A percentile compares a stretch with the other conserved stretches of the same genome.
phyloP scores from a whole-genome alignment of 768 basidiomycete species.

The Tricholoma saponaceum region DNA sequence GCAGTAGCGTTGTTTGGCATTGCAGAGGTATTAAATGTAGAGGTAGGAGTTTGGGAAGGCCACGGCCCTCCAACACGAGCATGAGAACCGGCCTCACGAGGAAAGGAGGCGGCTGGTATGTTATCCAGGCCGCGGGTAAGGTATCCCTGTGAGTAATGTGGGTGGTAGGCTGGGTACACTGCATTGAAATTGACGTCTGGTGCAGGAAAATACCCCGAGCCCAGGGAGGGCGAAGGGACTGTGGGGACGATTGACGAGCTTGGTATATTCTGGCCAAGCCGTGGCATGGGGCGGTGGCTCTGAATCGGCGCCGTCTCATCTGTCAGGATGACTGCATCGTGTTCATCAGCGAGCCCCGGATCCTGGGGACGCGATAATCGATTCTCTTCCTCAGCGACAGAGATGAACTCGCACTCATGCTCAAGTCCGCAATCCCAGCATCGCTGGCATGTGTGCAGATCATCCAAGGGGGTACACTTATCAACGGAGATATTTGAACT shows the following conservation, averaged over 20 bases:
- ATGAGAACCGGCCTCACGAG: neutral
- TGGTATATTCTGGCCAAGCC: neutral
- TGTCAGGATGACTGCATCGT: neutral
- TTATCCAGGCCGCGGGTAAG: neutral
- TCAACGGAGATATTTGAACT: neutral
- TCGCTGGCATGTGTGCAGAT: conserved; percentile 31
- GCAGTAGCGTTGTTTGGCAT: neutral
- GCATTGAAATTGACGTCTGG: neutral
- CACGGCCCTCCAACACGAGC: neutral
- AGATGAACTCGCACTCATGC: conserved; percentile 37
- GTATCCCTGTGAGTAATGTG: conserved; percentile 1
- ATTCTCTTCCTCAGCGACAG: conserved; percentile 29
- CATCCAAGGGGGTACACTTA: conserved; percentile 24
- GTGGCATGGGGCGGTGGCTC: neutral
- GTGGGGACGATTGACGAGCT: neutral
- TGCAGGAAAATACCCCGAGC: neutral
- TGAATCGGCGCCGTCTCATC: neutral
- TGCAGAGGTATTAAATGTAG: neutral
- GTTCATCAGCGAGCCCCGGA: neutral
- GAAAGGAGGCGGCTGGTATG: neutral
- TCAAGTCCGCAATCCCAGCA: conserved; percentile 29
- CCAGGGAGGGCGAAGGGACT: neutral
- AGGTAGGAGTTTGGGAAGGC: neutral
- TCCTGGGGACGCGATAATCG: neutral
- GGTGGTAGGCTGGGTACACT: conserved; percentile 4